Base-by-base conservation (phyloP, 2,329 filamentous ascomycete genomes). In the Chaetomiaceae sp. region DNA sequence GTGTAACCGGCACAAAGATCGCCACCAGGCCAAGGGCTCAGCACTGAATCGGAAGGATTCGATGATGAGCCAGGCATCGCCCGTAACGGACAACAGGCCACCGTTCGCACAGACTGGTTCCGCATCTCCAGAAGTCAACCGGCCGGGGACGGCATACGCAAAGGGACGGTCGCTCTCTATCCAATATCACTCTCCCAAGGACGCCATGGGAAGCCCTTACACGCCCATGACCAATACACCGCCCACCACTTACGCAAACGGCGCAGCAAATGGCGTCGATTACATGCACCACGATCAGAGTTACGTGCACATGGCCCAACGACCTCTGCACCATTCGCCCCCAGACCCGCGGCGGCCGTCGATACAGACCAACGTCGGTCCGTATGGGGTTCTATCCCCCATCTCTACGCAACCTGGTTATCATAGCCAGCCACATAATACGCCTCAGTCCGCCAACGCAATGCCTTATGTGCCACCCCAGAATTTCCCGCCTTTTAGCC, bases 1-100 rank as follows among this genome's bases (percentile, higher is more conserved):
- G 54, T 90, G 94, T 66, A 87, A 94, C 65, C 85, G 89, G 37
- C 89, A 94, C 70, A 81, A 85, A 66, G 88, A 92, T 67, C 82
- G 89, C 38, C 89, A 92, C 69, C 88, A 84, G 11, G 87, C 86
- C 47, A 87, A 89, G 65, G 87, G 87, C 45, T 90, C 87, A 16
- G 84, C 89, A 57, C 72, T 90, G 50, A 85, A 85, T 66, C 83
- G 86, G 53, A 88, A 87, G 69, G 87, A 90, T 65, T 82, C 80
- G 13, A 76, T 85, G 65, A 73, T 84, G 66, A 72, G 68, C 57
- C 79, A 81, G 59, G 62, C 65, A 29, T 78, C 76, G 42, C 72
- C 73, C 33, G 66, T 69, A 45, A 65, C 70, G 41, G 73, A 74
- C 44, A 61, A 63, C 55, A 73, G 72, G 27, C 69, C 71, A 53